These are phyloP conservation scores for Magnolia changhungtana DNA, from an alignment of 164 flowering plant genomes.

Conservation along the genomic window DNA sequence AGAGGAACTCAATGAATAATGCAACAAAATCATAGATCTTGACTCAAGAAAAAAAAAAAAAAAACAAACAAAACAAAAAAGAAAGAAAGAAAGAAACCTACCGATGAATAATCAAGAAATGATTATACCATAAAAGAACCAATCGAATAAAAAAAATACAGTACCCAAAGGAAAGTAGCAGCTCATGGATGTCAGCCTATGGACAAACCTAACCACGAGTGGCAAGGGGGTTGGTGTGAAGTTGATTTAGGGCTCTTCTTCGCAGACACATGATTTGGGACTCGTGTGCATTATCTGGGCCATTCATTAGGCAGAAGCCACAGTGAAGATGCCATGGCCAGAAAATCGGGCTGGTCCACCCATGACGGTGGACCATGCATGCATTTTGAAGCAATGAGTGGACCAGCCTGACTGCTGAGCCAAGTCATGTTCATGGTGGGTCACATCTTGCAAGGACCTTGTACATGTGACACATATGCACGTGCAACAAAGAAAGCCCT, in stretches of 20 bases:
- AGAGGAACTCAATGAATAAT: not conserved
- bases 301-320: too few species aligned
- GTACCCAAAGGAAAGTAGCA: slow-evolving; percentile 9
- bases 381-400: too few species aligned
- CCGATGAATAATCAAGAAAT: not conserved
- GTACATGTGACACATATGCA: not conserved
- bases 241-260: not conserved
- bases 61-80: not conserved
- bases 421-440: too few species aligned
- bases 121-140: slow-evolving; percentile 6
- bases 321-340: too few species aligned
- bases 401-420: too few species aligned
- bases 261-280: not conserved
- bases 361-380: not conserved
- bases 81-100: not conserved
- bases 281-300: not conserved
- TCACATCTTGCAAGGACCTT: too few species aligned
- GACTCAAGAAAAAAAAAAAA: not conserved
- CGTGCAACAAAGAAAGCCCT: not conserved
- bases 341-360: not conserved
- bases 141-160: slow-evolving; percentile 21
- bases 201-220: slow-evolving; percentile 30
- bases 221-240: not conserved
- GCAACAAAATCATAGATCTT: slow-evolving; percentile 6
- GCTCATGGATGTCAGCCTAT: slow-evolving; percentile 46